Evolutionary conservation across 306 rosid species (phyloP), one percentile per base, ranked within the genome.

Genomic region (Malus sieversii): DNA sequence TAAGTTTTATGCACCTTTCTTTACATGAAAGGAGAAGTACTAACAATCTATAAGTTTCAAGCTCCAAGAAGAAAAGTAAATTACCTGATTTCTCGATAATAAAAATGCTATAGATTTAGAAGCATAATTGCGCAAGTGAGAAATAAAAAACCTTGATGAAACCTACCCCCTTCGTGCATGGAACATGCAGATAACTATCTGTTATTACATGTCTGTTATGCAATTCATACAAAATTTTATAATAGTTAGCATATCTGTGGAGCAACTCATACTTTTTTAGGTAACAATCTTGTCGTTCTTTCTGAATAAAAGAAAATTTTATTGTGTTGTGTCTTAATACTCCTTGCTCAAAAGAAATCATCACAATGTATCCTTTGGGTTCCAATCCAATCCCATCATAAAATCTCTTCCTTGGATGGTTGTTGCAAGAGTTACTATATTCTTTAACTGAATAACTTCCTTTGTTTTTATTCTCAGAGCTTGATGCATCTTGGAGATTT

Each of bases 401-500:
- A 25, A 6, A 45, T 46, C 60, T 4, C 27, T 69, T 38, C 55
- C 2, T 52, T 46, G 25, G 44, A 70, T 70, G 27, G 29, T 5
- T 18, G 2, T 71, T 71, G 19, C 46, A 29, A 29, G 18, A 19
- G 58, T 27, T 65, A 60, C 62, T 53, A 64, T 81, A 19, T 78
- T 8, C 20, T 51, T 64, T 76, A 30, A 59, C 68, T 71, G 71
- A 81, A 11, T 32, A 38, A 69, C 66, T 75, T 40, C 20, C 79
- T 58, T 46, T 40, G 68, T 62, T 73, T 40, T 74, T 72, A 82
- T 78, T 22, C 27, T 58, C 91, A 94, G 98, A 78, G 86, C 82
- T 85, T 90, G 80, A 76, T 75, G 52, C 84, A 70, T 62, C 84
- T 93, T 40, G 86, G 94, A 80, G 84, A 85, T 32, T n/a, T 88